Evolutionary conservation across 108 stramenopile genomes (phyloP).

Genomic region (Conticribra weissflogii): DNA sequence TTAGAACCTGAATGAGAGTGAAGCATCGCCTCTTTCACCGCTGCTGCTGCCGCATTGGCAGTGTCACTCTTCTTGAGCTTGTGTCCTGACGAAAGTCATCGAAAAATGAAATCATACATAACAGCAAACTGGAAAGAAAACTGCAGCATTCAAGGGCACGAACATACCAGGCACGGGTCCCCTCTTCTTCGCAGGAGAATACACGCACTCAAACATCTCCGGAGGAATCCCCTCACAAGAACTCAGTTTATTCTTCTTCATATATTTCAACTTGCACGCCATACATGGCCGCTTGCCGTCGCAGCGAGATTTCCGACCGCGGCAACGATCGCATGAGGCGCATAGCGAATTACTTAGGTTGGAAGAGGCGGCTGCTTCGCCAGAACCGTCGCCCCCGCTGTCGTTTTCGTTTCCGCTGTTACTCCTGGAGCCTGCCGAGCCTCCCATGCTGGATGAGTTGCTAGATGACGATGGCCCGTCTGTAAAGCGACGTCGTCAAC

Average conservation of each 20-base stretch:
- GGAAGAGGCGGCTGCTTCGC: background rate
- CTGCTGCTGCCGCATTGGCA: background rate
- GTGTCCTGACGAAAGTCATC: no score
- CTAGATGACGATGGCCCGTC: no score
- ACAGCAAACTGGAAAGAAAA: no score
- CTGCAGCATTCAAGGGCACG: conserved; percentile 12
- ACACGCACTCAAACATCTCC: conserved; percentile 62
- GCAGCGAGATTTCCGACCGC: conserved; percentile 82
- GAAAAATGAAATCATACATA: no score
- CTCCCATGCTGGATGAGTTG: background rate
- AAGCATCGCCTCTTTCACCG: background rate
- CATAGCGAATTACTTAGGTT: conserved; percentile 41
- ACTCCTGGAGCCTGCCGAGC: background rate
- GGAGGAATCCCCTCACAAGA: conserved; percentile 60
- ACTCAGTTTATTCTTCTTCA: conserved; percentile 77
- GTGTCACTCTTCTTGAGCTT: background rate
- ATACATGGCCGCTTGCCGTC: conserved; percentile 79
- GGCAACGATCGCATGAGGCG: conserved; percentile 83
- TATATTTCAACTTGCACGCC: conserved; percentile 74
- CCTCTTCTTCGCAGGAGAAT: conserved; percentile 80
- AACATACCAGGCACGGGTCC: conserved; percentile 74
- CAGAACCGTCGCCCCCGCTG: background rate
- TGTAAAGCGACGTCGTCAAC: no score
- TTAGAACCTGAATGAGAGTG: background rate
- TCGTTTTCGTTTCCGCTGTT: background rate